A percentile compares a stretch with the other conserved stretches of the same genome.
Conservation (phyloP, 306 rosid genomes). For the Fragaria ananassa region DNA sequence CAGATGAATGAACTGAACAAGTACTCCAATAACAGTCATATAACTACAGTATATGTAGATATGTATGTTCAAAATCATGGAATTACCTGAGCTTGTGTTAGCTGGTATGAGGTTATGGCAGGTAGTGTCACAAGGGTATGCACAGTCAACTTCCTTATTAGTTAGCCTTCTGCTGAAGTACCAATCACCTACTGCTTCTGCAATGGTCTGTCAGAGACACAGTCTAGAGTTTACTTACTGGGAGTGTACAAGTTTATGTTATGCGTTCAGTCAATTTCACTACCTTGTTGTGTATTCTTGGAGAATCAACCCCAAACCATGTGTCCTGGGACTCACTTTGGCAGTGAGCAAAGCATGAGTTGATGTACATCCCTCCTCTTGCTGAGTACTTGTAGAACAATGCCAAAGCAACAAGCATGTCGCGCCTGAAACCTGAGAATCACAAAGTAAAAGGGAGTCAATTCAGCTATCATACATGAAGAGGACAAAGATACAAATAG, state of each 20-base stretch:
- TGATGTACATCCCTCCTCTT: slow-evolving; percentile 78
- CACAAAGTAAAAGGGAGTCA: not conserved
- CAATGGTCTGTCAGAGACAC: slow-evolving; percentile 59
- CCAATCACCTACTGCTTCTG: slow-evolving; percentile 96
- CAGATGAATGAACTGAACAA: not conserved
- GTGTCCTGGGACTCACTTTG: slow-evolving; percentile 93
- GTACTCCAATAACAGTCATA: not conserved
- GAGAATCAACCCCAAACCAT: slow-evolving; percentile 74
- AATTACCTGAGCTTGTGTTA: slow-evolving; percentile 29
- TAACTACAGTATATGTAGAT: not conserved
- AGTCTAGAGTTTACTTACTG: not conserved
- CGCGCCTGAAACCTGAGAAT: slow-evolving; percentile 55
- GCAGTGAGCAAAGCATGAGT: slow-evolving; percentile 97
- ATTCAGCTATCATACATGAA: not conserved
- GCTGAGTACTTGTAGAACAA: slow-evolving; percentile 44
- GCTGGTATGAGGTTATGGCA: slow-evolving; percentile 72
- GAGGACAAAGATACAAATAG: not conserved
- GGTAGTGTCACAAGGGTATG: slow-evolving; percentile 81
- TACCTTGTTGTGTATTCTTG: slow-evolving; percentile 71
- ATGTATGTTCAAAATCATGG: not conserved
- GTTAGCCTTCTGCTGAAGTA: slow-evolving; percentile 61
- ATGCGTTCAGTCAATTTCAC: not conserved
- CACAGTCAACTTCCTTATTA: slow-evolving; percentile 60
- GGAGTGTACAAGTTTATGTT: not conserved
- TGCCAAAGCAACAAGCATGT: slow-evolving; percentile 58